Conservation (phyloP, 2,329 filamentous ascomycete genomes). For the Elsinoe batatas region DNA sequence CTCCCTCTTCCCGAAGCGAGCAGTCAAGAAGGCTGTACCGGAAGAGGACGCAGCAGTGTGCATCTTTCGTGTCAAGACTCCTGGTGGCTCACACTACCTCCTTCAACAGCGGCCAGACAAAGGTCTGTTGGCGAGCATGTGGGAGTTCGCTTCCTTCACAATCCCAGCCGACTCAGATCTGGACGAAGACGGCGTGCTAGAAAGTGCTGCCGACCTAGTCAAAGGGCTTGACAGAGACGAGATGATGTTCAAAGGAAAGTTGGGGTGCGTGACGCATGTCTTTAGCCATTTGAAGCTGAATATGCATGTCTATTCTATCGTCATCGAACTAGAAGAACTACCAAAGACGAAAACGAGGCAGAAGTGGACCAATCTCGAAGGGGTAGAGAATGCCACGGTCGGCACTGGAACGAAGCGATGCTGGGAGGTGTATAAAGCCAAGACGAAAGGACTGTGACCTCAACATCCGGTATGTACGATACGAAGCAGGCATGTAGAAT, state of each 20-base stretch:
- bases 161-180: neutral
- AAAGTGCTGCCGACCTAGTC: neutral
- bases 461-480: neutral
- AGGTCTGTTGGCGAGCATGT: constrained; percentile 1
- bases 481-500: neutral
- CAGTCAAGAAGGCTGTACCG: neutral
- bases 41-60: constrained; percentile 2
- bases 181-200: neutral
- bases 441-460: neutral
- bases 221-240: neutral
- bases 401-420: constrained; percentile 1
- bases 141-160: constrained; percentile 5
- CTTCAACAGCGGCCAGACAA: constrained; percentile 1
- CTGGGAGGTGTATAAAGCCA: neutral
- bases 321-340: neutral
- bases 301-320: neutral
- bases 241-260: neutral
- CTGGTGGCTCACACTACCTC: neutral
- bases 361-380: neutral
- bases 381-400: neutral
- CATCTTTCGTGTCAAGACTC: neutral
- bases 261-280: neutral
- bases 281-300: constrained; percentile 3
- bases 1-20: constrained; percentile 5
- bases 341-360: neutral